phyloP scores from a whole-genome alignment of 1,284 basidiomycete genomes.

The Apiotrichum laibachii region DNA sequence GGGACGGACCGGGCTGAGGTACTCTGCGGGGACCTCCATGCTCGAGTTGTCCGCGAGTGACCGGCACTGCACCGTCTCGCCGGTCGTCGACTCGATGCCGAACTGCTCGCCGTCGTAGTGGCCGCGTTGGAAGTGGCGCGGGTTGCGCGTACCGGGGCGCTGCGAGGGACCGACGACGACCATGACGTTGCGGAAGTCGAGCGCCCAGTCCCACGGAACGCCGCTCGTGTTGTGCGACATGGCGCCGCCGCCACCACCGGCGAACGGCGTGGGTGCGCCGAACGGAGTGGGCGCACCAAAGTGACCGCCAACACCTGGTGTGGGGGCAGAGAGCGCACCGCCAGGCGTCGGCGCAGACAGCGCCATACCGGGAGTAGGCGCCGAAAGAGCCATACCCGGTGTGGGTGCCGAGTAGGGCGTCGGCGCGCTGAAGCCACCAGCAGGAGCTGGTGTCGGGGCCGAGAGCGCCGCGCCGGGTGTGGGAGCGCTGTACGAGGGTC shows the following conservation, averaged over 20 bases:
- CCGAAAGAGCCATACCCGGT: constrained; percentile 48
- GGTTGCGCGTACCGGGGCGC: constrained; percentile 33
- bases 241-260: constrained; percentile 8
- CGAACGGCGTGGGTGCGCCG: constrained; percentile 23
- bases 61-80: constrained; percentile 32
- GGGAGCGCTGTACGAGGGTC: constrained; percentile 34
- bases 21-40: constrained; percentile 42
- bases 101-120: constrained; percentile 35
- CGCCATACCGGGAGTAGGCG: constrained; percentile 42
- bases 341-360: constrained; percentile 23
- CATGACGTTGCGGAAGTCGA: constrained; percentile 49
- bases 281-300: constrained; percentile 54
- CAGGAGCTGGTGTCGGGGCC: constrained; percentile 55
- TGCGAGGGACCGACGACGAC: constrained; percentile 41
- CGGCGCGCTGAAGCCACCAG: constrained; percentile 46
- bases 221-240: constrained; percentile 10
- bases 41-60: constrained; percentile 24
- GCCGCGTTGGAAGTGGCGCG: constrained; percentile 46
- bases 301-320: constrained; percentile 52
- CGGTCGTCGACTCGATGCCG: constrained; percentile 31
- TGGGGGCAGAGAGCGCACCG: constrained; percentile 23
- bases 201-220: constrained; percentile 45
- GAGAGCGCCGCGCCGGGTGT: constrained; percentile 40
- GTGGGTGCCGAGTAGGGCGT: constrained; percentile 53
- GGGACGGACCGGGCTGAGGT: constrained; percentile 36